Conservation (phyloP, 495 filamentous ascomycete genomes). For the Neohortaea acidophila region DNA sequence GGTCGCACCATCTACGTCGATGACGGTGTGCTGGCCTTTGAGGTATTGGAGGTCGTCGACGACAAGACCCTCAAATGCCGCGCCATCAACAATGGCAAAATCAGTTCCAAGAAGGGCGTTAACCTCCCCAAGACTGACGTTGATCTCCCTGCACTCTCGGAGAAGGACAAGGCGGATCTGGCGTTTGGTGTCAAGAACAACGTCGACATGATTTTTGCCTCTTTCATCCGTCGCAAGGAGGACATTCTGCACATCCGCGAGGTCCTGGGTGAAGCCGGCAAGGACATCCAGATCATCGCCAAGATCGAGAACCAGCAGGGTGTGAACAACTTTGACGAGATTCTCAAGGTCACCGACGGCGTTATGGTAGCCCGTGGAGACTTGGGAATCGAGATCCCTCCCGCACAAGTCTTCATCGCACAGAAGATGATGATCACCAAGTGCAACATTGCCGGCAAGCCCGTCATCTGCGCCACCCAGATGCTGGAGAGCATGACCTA, state of each 20-base stretch:
- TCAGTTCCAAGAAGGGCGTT: slow-evolving; percentile 95
- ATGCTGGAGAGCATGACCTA: slow-evolving; percentile 99
- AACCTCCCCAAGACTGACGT: slow-evolving; percentile 98
- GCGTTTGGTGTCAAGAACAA: slow-evolving; percentile 93
- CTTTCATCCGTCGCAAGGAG: slow-evolving; percentile 84
- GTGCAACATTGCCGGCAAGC: slow-evolving; percentile 98
- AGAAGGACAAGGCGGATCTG: slow-evolving; percentile 91
- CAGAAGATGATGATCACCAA: slow-evolving; percentile 99
- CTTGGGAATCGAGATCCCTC: slow-evolving; percentile 94
- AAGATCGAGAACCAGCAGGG: slow-evolving; percentile 99
- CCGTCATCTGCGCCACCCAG: slow-evolving; percentile 84
- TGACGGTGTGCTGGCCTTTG: slow-evolving; percentile 90
- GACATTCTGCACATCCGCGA: slow-evolving; percentile 87
- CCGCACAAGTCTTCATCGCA: slow-evolving; percentile 93
- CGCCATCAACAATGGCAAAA: slow-evolving; percentile 92
- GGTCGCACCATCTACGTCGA: slow-evolving; percentile 97
- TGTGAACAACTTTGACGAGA: slow-evolving; percentile 97
- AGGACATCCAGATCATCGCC: slow-evolving; percentile 97
- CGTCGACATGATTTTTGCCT: slow-evolving; percentile 98
- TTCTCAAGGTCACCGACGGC: slow-evolving; percentile 89
- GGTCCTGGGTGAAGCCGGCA: slow-evolving; percentile 80
- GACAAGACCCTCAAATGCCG: slow-evolving; percentile 70
- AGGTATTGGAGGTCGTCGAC: slow-evolving; percentile 76
- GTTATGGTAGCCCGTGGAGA: slow-evolving; percentile 99
- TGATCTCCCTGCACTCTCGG: slow-evolving; percentile 92